phyloP scores from a whole-genome alignment of 2,329 filamentous ascomycete genomes.

The Xylariaceae sp. region DNA sequence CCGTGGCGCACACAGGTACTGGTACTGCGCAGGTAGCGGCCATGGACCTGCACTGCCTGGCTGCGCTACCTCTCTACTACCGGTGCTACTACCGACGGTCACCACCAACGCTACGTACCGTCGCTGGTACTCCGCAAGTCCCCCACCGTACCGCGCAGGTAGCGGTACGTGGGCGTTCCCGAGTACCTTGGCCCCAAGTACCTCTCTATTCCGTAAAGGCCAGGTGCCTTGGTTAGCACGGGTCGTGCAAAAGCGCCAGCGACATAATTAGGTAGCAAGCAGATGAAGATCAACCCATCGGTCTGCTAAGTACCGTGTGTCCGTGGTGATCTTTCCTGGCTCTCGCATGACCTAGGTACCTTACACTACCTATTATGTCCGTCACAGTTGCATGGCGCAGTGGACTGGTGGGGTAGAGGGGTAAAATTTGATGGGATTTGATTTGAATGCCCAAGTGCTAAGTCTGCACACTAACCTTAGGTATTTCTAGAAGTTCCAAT shows the following conservation, averaged over 20 bases:
- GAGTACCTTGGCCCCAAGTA: no score
- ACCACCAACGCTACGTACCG: no score
- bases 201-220: no score
- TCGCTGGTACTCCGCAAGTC: no score
- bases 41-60: no score
- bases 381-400: slow-evolving; percentile 16
- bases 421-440: slow-evolving; percentile 3
- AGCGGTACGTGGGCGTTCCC: no score
- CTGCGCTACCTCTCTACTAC: no score
- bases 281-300: not conserved
- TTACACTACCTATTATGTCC: not conserved
- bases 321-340: slow-evolving; percentile 2
- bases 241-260: not conserved
- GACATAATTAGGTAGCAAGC: not conserved
- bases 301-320: not conserved
- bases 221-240: no score
- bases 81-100: no score
- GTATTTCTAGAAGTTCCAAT: slow-evolving; percentile 5
- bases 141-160: no score
- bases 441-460: not conserved
- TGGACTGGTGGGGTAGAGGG: slow-evolving; percentile 9
- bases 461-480: not conserved
- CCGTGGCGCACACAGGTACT: no score
- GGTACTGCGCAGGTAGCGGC: not conserved
- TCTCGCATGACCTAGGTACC: slow-evolving; percentile 11